Evolutionary conservation across 352 stramenopile genomes (phyloP).

Genomic region (Ophiocytium majus): DNA sequence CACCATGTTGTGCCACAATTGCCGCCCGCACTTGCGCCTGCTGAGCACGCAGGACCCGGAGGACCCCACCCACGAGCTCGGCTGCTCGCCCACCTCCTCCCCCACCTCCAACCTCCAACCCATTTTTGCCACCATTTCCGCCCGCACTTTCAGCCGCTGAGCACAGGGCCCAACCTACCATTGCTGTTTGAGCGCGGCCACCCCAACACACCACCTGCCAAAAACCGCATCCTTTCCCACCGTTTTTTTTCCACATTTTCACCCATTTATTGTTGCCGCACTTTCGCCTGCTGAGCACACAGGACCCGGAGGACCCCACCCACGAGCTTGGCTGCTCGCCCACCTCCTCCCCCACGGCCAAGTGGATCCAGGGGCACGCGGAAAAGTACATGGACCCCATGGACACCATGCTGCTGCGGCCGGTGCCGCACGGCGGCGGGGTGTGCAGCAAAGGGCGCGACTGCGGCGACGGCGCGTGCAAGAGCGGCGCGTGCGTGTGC

Average conservation of each 20-base stretch:
- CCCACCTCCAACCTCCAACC: too few relatives aligned
- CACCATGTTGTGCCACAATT: neutral
- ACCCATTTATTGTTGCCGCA: too few relatives aligned
- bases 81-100: too few relatives aligned
- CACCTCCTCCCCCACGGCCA: neutral
- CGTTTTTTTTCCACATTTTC: too few relatives aligned
- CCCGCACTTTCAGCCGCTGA: too few relatives aligned
- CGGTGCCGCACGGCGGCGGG: neutral
- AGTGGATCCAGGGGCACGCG: conserved; percentile 15
- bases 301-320: neutral
- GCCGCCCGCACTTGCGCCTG: neutral
- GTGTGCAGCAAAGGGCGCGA: neutral
- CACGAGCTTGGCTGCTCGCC: neutral
- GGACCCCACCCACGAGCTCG: neutral
- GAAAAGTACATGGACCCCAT: neutral
- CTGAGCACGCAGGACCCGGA: neutral
- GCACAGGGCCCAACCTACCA: too few relatives aligned
- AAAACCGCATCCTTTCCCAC: too few relatives aligned
- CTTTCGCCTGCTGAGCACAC: too few relatives aligned
- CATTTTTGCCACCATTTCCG: too few relatives aligned
- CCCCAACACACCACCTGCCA: too few relatives aligned
- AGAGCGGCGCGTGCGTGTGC: neutral
- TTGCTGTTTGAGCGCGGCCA: too few relatives aligned
- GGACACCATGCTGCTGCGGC: neutral
- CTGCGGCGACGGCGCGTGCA: neutral